Percentiles rank a stretch among this genome's conserved stretches.
phyloP scores from a whole-genome alignment of 2,329 filamentous ascomycete genomes.

The Alternaria sp. region DNA sequence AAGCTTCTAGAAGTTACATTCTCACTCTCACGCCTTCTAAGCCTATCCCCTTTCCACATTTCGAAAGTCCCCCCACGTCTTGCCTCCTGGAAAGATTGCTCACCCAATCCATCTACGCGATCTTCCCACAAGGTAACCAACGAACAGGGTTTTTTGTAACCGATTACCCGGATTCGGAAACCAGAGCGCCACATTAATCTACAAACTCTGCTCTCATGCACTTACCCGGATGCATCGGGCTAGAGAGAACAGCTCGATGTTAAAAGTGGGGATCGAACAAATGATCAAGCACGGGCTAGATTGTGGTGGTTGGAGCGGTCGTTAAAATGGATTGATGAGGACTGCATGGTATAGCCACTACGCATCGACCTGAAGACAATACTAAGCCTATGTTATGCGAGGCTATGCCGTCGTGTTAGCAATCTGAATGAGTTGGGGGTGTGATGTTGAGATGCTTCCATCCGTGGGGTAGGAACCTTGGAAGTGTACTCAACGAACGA shows the following conservation, averaged over 20 bases:
- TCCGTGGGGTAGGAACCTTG: too few species aligned
- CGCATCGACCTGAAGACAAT: neutral
- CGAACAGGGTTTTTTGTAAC: neutral
- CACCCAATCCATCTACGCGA: neutral
- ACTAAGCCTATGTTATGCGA: neutral
- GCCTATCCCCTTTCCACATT: too few species aligned
- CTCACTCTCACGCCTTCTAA: too few species aligned
- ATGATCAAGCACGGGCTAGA: neutral
- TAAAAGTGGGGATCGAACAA: neutral
- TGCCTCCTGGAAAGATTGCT: too few species aligned
- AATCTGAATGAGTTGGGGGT: neutral
- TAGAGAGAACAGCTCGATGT: neutral
- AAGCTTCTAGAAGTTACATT: too few species aligned
- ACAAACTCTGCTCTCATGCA: neutral
- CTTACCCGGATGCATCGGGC: neutral
- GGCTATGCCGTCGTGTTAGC: neutral
- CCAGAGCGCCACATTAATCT: constrained; percentile 1
- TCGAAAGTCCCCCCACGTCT: too few species aligned
- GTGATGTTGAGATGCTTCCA: too few species aligned
- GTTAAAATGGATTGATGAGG: neutral
- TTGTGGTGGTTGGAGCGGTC: neutral
- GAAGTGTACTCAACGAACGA: neutral
- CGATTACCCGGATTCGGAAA: neutral
- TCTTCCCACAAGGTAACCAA: neutral
- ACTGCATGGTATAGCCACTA: neutral